Conservation (phyloP, 202 grass and related monocot genomes). For the Cymbopogon flexuosus region DNA sequence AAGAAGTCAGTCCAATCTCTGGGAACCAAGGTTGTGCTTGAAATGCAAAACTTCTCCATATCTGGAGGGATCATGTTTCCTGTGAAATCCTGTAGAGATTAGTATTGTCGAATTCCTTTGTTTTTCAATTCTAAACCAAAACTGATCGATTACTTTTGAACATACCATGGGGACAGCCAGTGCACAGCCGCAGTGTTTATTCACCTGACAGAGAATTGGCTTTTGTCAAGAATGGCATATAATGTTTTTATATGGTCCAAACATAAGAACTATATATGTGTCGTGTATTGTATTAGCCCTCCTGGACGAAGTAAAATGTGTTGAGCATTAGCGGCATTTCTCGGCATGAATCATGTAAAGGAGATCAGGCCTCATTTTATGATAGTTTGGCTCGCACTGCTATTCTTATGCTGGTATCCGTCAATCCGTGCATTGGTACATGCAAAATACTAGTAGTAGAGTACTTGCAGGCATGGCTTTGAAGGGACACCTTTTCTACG, state of each 20-base stretch:
- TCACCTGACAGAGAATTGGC: not conserved
- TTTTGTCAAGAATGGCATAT: not conserved
- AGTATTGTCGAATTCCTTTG: not conserved
- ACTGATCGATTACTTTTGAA: not conserved
- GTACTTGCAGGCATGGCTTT: no score
- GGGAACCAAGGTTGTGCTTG: not conserved
- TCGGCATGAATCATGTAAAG: not conserved
- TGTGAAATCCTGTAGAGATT: not conserved
- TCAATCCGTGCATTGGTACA: not conserved
- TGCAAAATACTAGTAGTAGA: not conserved
- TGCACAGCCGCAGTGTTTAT: not conserved
- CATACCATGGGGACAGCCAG: not conserved
- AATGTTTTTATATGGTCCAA: not conserved
- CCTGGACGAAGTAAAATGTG: not conserved
- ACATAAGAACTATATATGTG: not conserved
- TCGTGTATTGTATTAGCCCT: not conserved
- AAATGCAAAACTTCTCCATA: not conserved
- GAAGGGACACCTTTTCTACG: no score
- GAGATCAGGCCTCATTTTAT: not conserved
- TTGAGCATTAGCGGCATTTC: not conserved
- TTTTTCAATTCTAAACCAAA: not conserved
- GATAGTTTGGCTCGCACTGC: not conserved
- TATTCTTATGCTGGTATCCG: not conserved
- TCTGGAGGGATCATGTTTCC: not conserved
- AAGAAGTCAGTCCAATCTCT: not conserved